Evolutionary conservation across 2,329 filamentous ascomycete genomes (phyloP), one percentile per base, ranked within the genome.

Genomic region (Drechslerella coelobrocha): DNA sequence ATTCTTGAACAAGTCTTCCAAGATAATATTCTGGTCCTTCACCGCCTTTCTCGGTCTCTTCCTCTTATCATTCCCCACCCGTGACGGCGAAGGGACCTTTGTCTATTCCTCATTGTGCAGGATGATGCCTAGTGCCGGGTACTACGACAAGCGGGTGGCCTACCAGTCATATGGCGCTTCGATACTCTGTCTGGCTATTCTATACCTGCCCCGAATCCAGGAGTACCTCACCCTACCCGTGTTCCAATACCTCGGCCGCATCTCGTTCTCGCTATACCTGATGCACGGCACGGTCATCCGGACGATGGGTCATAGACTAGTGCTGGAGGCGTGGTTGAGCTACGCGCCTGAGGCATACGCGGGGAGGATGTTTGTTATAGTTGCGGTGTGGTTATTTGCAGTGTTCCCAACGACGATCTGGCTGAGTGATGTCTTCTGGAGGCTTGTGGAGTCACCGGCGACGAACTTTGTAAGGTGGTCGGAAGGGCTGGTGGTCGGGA

Each of bases 241-340:
- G 14, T 79, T 85, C 2, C 84, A 86, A 75, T 87, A 87, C 77
- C 78, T 87, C 4, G 85, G 85, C 66, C 82, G 82, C 75, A 83
- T 87, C 73, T 86, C 84, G 56, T 88, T 85, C 75, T 82, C 84
- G 53, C 76, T 88, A 24, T 88, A 88, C 76, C 81, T 88, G 12
- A 83, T 86, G 79, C 85, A 88, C 75, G 84, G 84, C 0, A 83
- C 84, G 2, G 80, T 83, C 1, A 80, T 83, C 75, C 84, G 85
- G 73, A 81, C 81, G 1, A 74, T 83, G 17, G 84, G 84, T 9
- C 86, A 85, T 73, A 78, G 62, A 17, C 34, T 68, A 5, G 56
- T 81, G 31, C 81, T 82, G 65, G 80, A 85, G 75, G 80, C 79
- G 31, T 80, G 81, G 78, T 82, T 80, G 0, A 85, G 82, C 77